phyloP scores from a whole-genome alignment of 805 yeast species.

The Wickerhamomyces hampshirensis region DNA sequence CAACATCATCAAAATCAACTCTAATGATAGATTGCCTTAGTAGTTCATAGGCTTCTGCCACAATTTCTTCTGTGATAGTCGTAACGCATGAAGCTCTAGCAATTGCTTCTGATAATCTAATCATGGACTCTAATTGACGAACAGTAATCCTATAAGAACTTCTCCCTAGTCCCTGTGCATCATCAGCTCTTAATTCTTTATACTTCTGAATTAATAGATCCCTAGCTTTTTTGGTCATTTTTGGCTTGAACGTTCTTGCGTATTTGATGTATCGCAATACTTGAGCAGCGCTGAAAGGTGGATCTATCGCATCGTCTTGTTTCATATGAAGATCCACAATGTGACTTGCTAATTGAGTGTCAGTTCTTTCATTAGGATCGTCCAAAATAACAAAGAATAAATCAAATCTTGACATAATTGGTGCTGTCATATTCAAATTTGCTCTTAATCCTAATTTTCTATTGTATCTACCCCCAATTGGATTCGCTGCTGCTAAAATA shows the following conservation, averaged over 20 bases:
- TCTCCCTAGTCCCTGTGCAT: constrained; percentile 82
- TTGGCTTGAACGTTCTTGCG: constrained; percentile 90
- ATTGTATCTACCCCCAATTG: constrained; percentile 94
- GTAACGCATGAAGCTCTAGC: constrained; percentile 84
- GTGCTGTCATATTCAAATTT: constrained; percentile 93
- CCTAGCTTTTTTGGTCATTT: constrained; percentile 76
- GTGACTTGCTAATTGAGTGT: constrained; percentile 85
- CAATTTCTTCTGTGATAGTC: constrained; percentile 73
- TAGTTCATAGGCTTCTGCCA: constrained; percentile 88
- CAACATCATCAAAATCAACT: constrained; percentile 91
- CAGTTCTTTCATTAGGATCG: constrained; percentile 88
- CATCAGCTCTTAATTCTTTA: constrained; percentile 82
- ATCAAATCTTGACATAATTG: constrained; percentile 98
- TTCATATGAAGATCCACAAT: constrained; percentile 90
- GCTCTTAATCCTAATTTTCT: constrained; percentile 78
- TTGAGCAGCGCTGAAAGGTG: constrained; percentile 88
- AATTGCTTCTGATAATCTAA: constrained; percentile 90
- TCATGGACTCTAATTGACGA: constrained; percentile 92
- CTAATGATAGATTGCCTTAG: constrained; percentile 87
- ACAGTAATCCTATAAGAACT: constrained; percentile 93
- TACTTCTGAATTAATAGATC: constrained; percentile 71
- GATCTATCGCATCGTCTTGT: constrained; percentile 82
- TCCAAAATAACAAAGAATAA: constrained; percentile 90
- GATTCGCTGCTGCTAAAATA: constrained; percentile 97
- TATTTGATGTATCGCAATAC: constrained; percentile 83